Evolutionary conservation across 495 filamentous ascomycete genomes (phyloP).

Genomic region (Trichoderma erinaceum): DNA sequence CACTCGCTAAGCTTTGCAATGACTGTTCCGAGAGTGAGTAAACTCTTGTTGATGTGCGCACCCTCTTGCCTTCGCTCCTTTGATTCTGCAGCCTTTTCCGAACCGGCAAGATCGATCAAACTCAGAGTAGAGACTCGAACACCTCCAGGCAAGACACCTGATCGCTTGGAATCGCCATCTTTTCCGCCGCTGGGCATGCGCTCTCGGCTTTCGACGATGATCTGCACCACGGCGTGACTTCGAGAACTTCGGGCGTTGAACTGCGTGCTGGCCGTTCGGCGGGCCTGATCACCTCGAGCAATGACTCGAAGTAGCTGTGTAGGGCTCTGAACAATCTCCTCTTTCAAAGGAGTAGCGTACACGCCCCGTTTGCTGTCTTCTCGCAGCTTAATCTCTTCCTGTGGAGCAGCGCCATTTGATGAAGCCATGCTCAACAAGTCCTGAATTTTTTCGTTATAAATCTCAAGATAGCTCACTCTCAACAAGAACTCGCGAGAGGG

Average conservation of each 20-base stretch:
- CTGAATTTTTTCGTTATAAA: constrained; percentile 97
- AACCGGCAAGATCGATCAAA: constrained; percentile 93
- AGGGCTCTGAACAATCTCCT: constrained; percentile 97
- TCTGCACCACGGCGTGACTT: constrained; percentile 96
- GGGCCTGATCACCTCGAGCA: constrained; percentile 84
- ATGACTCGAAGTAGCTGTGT: constrained; percentile 94
- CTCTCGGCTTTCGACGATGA: constrained; percentile 94
- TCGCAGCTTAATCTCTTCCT: constrained; percentile 91
- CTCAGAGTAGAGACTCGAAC: constrained; percentile 93
- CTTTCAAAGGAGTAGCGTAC: constrained; percentile 91
- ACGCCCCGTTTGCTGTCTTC: constrained; percentile 95
- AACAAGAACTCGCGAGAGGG: constrained; percentile 90
- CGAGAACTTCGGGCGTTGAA: constrained; percentile 95
- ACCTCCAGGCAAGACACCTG: constrained; percentile 76
- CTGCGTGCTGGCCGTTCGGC: constrained; percentile 86
- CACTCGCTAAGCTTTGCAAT: constrained; percentile 77
- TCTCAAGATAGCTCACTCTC: constrained; percentile 95
- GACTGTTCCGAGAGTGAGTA: constrained; percentile 91
- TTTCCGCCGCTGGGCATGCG: constrained; percentile 59
- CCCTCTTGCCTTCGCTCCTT: constrained; percentile 94
- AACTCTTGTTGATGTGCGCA: constrained; percentile 95
- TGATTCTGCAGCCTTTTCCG: constrained; percentile 88
- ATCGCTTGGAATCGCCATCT: constrained; percentile 51
- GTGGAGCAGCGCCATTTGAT: constrained; percentile 40
- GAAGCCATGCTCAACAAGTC: constrained; percentile 76